Evolutionary conservation across 2,329 filamentous ascomycete species (phyloP), one percentile per base, ranked within the genome.

Genomic region (Volutella citrinella): DNA sequence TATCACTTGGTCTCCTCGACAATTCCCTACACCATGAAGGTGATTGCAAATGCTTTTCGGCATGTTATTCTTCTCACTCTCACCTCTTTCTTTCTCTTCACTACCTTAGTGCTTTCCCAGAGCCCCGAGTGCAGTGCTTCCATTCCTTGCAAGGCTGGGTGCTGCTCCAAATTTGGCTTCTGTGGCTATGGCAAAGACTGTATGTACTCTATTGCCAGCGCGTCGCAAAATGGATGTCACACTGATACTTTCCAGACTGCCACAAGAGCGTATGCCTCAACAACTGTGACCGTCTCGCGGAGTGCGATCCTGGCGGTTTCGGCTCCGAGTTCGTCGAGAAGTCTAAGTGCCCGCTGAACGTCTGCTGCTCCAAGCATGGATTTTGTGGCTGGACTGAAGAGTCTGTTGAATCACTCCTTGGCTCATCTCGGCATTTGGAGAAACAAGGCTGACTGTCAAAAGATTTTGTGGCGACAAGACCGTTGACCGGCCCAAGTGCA

Each of bases 261-360:
- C 30, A 26, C 19, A 26, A 34, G 4, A 42, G 22, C n/a, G 23
- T 27, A 16, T 54, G 46, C 35, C 36, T 40, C 14, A 41, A 36
- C 6, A 37, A 24, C 8, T 61, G 58, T 29, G 32, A 52, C 13
- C 30, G 39, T 14, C 56, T 54, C 34, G 42, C 36, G 22, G 51
- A 56, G 30, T 61, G 59, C 35, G 51, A 59, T 38, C 52, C 53
- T 6, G 57, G 56, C 11, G 37, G 28, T 19, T 58, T 55, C 51
- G 57, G 57, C 0, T 21, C 27, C 6, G 19, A 54, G 28, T 59
- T 44, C 40, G 49, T 45, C 12, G 27, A 43, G 19, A 30, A 41
- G 3, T 17, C 32, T 10, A 49, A 45, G 10, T 41, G 34, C 19
- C 38, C 38, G 1, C 34, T 41, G 15, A 41, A 42, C 15, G 32